These are phyloP conservation scores for Didymosphaeria variabile DNA, from an alignment of 2,329 filamentous ascomycete genomes.

Conservation along the genomic window DNA sequence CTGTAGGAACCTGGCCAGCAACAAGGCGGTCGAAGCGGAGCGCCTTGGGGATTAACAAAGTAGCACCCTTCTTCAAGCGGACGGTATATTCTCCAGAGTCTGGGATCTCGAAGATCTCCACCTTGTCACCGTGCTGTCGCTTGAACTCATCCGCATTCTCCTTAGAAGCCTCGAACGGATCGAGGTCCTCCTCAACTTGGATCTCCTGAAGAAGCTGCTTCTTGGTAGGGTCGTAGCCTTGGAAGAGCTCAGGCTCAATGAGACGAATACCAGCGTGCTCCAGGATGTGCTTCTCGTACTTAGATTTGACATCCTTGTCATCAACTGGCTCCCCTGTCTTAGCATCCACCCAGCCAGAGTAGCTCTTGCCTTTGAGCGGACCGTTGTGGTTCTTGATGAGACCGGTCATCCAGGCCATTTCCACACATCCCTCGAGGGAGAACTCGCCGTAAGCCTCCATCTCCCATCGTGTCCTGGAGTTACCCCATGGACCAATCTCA, in stretches of 20 bases:
- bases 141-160: constrained; percentile 98
- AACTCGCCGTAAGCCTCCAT: constrained; percentile 98
- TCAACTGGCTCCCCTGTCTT: constrained; percentile 96
- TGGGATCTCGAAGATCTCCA: constrained; percentile 93
- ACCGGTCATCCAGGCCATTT: constrained; percentile 99
- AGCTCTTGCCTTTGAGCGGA: constrained; percentile 91
- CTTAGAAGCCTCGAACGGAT: constrained; percentile 96
- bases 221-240: constrained; percentile 96
- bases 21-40: constrained; percentile 97
- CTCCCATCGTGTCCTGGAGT: constrained; percentile 97
- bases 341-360: constrained; percentile 95
- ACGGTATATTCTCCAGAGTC: constrained; percentile 95
- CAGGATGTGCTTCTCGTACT: constrained; percentile 96
- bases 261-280: constrained; percentile 97
- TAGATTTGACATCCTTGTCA: constrained; percentile 96
- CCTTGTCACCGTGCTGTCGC: constrained; percentile 96
- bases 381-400: constrained; percentile 99
- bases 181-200: constrained; percentile 94
- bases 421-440: constrained; percentile 95
- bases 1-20: constrained; percentile 94
- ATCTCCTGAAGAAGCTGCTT: constrained; percentile 98
- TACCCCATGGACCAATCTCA: constrained; percentile 97
- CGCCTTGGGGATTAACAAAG: constrained; percentile 94
- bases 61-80: constrained; percentile 93
- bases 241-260: constrained; percentile 96